Evolutionary conservation across 306 rosid species (phyloP), one percentile per base, ranked within the genome.

Genomic region (Phaseolus lunatus): DNA sequence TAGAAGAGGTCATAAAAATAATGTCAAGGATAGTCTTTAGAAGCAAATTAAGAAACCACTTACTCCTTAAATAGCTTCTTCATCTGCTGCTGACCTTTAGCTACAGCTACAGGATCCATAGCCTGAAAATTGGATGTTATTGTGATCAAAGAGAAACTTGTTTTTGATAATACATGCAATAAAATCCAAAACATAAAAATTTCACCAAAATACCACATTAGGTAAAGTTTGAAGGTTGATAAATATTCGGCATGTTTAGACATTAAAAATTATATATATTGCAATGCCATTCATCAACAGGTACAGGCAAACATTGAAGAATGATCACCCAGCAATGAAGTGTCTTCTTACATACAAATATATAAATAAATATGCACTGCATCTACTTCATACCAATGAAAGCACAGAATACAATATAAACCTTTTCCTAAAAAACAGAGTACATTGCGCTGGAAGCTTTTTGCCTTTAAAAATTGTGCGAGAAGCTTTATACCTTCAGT

Each of bases 1-100:
- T 2, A 10, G 47, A 62, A 57, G 11, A 67, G 22, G 49, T n/a
- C 29, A 20, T 2, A 5, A 47, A 70, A 78, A 45, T 59, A 24
- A 63, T 24, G 67, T 19, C 78, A 79, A 23, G 33, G 57, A 62
- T 37, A 63, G 49, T 65, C 2, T 73, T 31, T 18, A 41, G 19
- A 11, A 27, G 61, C 7, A 79, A 45, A 68, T 67, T 54, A 44
- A 62, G 29, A 75, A 79, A 10, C 19, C 62, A 73, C 87, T 62
- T 70, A 84, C 87, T 84, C 71, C 20, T 79, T 54, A 72, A 79
- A 79, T 47, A 84, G 76, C 75, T 79, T 63, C 44, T 70, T 45
- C 78, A 75, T 75, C 78, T 54, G 14, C 78, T n/a, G 12, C 71
- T 75, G 78, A 75, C 78, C 81, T 69, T 79, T 78, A 44, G 50